Conservation (phyloP, 306 rosid genomes). For the Dicorynia guianensis region DNA sequence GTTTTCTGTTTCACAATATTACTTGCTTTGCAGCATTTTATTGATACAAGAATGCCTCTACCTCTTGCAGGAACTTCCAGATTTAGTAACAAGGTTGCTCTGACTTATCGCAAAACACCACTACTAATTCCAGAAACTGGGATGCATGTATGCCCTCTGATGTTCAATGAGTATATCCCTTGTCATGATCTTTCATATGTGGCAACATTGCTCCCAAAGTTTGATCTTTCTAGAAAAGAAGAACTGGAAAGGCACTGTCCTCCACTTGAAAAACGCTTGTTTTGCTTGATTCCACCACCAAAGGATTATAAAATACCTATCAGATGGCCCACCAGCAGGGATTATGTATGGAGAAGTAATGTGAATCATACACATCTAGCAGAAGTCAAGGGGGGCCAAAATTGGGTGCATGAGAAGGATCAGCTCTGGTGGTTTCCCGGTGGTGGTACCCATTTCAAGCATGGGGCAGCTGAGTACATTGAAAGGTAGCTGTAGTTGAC, state of each 20-base stretch:
- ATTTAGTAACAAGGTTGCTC: conserved; percentile 66
- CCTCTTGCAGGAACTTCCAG: conserved; percentile 56
- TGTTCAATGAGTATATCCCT: conserved; percentile 80
- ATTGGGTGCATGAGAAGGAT: conserved; percentile 91
- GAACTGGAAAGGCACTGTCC: conserved; percentile 96
- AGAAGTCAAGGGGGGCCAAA: conserved; percentile 95
- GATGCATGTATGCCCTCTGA: conserved; percentile 83
- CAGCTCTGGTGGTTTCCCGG: conserved; percentile 98
- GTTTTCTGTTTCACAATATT: conserved; percentile 13
- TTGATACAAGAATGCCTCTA: conserved; percentile 13
- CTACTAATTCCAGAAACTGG: conserved; percentile 70
- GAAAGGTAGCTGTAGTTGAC: conserved; percentile 58
- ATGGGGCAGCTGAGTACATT: conserved; percentile 90
- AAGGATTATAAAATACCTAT: conserved; percentile 84
- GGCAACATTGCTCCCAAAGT: conserved; percentile 53
- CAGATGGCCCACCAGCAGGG: conserved; percentile 90
- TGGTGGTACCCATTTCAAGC: conserved; percentile 98
- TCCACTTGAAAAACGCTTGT: conserved; percentile 72
- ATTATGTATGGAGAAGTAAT: conserved; percentile 94
- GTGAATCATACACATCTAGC: conserved; percentile 93
- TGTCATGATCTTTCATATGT: conserved; percentile 79
- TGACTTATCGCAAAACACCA: conserved; percentile 64
- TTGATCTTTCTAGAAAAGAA: conserved; percentile 78
- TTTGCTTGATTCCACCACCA: conserved; percentile 93
- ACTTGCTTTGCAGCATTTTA: conserved; percentile 1